These are phyloP conservation scores for Eucalyptus grandis DNA, from an alignment of 345 rosid genomes.

Conservation along the genomic window DNA sequence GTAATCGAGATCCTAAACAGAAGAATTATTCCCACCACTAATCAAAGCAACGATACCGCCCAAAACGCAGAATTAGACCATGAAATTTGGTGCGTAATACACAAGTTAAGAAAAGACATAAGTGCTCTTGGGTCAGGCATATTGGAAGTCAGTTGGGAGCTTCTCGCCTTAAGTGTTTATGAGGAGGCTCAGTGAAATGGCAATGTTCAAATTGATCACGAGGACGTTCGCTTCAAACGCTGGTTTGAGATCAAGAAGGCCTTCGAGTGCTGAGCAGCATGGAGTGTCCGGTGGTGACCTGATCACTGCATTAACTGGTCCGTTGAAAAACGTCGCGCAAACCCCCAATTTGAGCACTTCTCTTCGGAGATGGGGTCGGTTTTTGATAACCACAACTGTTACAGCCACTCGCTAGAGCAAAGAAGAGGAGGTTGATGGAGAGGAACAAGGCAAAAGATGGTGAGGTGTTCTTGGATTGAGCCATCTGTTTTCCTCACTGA, in stretches of 20 bases:
- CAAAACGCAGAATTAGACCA: background rate
- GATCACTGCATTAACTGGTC: constrained; percentile 26
- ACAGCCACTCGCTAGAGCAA: constrained; percentile 31
- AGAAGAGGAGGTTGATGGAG: constrained; percentile 12
- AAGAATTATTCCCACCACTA: background rate
- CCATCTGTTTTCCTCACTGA: background rate
- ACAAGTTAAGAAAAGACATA: background rate
- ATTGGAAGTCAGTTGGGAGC: constrained; percentile 54
- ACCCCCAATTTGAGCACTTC: constrained; percentile 33
- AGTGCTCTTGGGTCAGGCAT: constrained; percentile 10
- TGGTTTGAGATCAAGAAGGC: constrained; percentile 57
- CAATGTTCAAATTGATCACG: constrained; percentile 42
- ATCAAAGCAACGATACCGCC: background rate
- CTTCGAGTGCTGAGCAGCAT: constrained; percentile 46
- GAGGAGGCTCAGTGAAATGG: constrained; percentile 50
- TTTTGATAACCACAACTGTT: constrained; percentile 27
- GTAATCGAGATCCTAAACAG: background rate
- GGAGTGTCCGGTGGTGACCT: constrained; percentile 46
- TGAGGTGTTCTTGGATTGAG: background rate
- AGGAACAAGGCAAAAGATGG: constrained; percentile 10
- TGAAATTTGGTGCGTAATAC: background rate
- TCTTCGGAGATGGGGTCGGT: constrained; percentile 14
- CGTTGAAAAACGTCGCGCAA: constrained; percentile 43
- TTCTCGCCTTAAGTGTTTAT: constrained; percentile 50
- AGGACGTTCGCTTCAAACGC: constrained; percentile 58